Evolutionary conservation across 805 yeast genomes (phyloP).

Genomic region (Metschnikowia cerradonensis): DNA sequence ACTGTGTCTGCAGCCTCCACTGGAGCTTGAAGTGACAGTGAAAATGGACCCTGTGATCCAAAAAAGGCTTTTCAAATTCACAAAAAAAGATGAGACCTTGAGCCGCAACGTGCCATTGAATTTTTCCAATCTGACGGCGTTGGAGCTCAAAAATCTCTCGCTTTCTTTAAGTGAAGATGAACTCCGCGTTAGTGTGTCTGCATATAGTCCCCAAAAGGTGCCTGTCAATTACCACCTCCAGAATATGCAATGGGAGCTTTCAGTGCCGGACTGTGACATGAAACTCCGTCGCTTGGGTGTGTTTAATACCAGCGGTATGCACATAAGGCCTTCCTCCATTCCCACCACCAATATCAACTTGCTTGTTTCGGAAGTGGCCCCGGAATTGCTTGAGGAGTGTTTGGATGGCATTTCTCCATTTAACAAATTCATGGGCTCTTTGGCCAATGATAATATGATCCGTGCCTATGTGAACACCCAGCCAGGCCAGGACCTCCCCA

Average conservation of each 20-base stretch:
- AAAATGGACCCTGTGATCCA: constrained; percentile 2
- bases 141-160: neutral
- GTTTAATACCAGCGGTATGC: constrained; percentile 19
- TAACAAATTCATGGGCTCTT: constrained; percentile 19
- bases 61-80: neutral
- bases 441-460: constrained; percentile 16
- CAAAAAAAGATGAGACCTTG: neutral
- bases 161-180: neutral
- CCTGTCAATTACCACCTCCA: constrained; percentile 13
- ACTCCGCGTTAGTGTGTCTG: neutral
- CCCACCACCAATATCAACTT: constrained; percentile 21
- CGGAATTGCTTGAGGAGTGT: constrained; percentile 19
- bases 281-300: constrained; percentile 21
- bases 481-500: neutral
- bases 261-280: constrained; percentile 24
- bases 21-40: neutral
- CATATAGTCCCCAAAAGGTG: neutral
- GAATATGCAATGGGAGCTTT: constrained; percentile 26
- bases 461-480: neutral
- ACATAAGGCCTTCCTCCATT: constrained; percentile 13
- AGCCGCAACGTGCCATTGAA: neutral
- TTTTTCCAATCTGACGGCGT: neutral
- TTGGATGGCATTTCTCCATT: constrained; percentile 19
- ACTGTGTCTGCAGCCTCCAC: neutral
- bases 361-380: constrained; percentile 18